Base-by-base conservation (phyloP, 176 grass and related monocot genomes). In the Guadua angustifolia region DNA sequence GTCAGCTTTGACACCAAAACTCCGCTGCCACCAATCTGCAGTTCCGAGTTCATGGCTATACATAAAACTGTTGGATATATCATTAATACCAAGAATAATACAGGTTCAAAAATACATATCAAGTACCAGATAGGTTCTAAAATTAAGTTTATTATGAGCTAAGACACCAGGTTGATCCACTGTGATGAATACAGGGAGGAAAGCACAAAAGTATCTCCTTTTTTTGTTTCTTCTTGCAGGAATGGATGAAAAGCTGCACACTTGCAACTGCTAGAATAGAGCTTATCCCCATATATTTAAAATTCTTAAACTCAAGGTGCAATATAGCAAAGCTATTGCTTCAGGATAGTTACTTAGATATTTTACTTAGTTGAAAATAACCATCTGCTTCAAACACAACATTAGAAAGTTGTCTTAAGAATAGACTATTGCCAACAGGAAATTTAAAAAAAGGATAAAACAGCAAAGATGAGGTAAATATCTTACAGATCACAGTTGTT, bases 1-100 rank as follows among this genome's bases (percentile, higher is more conserved):
- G 93, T 99, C 64, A 94, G 77, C 52, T 95, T 91, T 45, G 96
- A 92, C 43, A 99, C 96, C 89, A 99, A 87, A 29, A 99, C 96
- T 35, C 96, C 96, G 5, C 96, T 95, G 13, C 96, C 93, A 61
- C 96, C 96, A 83, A 99, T 62, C 91, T 94, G 73, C 38, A 75
- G 51, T 79, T 70, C 25, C 47, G 18, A 78, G 60, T 69, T 47
- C 62, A 85, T 11, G 12, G 16, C 21, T 68, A 38, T 3, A 59
- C 0, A 9, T 44, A 47, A 6, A 61, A 71, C 18, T 38, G 71
- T n/a, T 38, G 38, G 12, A 5, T 18, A 1, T 21, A 63, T 67
- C 40, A 33, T 63, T 46, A 47, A 56, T n/a, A 56, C 53, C 19
- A 57, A 57, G 55, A n/a, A n/a, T 8, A 24, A 77, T 65, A 72